Evolutionary conservation across 139 green algal species (phyloP).

Genomic region (Chlamydomonas incerta): DNA sequence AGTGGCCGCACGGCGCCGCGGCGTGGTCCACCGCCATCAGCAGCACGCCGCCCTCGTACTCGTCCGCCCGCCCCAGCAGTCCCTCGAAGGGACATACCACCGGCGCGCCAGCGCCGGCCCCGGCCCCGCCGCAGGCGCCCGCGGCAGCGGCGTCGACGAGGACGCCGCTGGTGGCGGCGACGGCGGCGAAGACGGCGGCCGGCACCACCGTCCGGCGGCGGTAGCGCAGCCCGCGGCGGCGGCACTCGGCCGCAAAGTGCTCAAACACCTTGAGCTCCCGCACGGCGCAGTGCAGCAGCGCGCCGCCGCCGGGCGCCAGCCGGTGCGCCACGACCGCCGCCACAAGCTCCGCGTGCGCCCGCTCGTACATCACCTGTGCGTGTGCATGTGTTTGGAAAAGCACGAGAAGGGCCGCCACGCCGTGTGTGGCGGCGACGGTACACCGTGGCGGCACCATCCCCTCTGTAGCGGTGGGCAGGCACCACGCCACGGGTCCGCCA

Average conservation of each 20-base stretch:
- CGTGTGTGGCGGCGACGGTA: no score
- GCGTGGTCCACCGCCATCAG: constrained; percentile 67
- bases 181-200: neutral
- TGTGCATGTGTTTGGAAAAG: no score
- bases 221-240: constrained; percentile 53
- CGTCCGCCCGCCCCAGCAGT: constrained; percentile 53
- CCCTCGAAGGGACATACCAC: constrained; percentile 46
- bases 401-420: no score
- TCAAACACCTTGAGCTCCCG: constrained; percentile 72
- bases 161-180: no score
- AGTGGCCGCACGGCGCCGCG: constrained; percentile 3
- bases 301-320: constrained; percentile 58
- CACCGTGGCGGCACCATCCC: no score
- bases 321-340: constrained; percentile 73
- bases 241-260: constrained; percentile 53
- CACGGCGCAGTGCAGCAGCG: constrained; percentile 75
- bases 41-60: constrained; percentile 81
- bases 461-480: no score
- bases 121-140: neutral
- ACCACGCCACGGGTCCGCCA: no score
- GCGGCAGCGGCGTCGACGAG: neutral
- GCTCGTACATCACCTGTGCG: constrained; percentile 79
- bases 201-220: constrained; percentile 15
- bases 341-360: constrained; percentile 65
- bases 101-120: neutral